Evolutionary conservation across 106 monocot species (phyloP).

Genomic region (Allium cepa): DNA sequence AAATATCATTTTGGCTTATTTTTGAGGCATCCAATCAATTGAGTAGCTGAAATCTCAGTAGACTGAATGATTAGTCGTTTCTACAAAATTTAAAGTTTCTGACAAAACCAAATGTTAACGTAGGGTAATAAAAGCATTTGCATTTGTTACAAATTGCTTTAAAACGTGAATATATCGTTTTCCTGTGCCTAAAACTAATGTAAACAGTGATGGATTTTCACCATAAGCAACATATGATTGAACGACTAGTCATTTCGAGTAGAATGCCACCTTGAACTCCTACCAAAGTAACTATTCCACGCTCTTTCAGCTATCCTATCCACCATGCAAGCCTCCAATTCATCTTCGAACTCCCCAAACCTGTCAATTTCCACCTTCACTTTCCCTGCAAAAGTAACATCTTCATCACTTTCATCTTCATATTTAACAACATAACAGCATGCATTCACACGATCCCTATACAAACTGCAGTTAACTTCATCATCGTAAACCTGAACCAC

Average conservation of each 20-base stretch:
- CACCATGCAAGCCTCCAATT: constrained; percentile 11
- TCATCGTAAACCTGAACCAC: constrained; percentile 18
- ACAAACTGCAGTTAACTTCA: constrained; percentile 22
- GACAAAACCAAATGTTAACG: too few species aligned
- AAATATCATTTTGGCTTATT: too few species aligned
- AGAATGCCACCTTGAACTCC: constrained; percentile 33
- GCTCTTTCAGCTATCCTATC: constrained; percentile 42
- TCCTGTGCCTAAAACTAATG: too few species aligned
- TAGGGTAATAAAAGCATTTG: too few species aligned
- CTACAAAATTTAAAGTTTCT: too few species aligned
- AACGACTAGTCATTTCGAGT: not conserved
- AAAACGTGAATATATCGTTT: too few species aligned
- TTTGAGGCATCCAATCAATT: too few species aligned
- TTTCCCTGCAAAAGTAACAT: constrained; percentile 14
- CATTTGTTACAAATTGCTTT: too few species aligned
- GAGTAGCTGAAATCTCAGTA: too few species aligned
- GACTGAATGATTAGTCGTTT: too few species aligned
- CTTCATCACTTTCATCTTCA: constrained; percentile 7
- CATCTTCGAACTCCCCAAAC: constrained; percentile 13
- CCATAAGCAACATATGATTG: too few species aligned
- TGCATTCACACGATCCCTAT: constrained; percentile 10
- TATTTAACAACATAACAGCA: constrained; percentile 16
- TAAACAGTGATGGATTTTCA: too few species aligned
- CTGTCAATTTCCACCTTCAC: constrained; percentile 5
- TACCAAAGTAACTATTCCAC: constrained; percentile 54